Evolutionary conservation across 768 basidiomycete species (phyloP).

Genomic region (Trametes elegans): DNA sequence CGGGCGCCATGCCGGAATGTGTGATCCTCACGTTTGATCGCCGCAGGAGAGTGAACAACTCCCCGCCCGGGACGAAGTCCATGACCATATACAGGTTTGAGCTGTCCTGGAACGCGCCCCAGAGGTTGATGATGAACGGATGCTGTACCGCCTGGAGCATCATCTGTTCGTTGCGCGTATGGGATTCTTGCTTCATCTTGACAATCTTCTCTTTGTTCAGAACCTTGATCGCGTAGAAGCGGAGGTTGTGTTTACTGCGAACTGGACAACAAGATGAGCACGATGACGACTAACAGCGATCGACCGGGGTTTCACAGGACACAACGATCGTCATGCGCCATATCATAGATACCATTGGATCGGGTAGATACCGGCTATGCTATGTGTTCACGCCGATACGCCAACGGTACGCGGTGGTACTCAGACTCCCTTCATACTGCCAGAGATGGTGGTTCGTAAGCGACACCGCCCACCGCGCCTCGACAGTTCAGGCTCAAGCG

Average conservation of each 20-base stretch:
- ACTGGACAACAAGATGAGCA: slow-evolving; percentile 43
- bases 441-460: no score
- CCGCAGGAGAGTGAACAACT: slow-evolving; percentile 90
- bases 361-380: no score
- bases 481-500: no score
- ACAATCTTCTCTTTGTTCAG: slow-evolving; percentile 92
- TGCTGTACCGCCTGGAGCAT: slow-evolving; percentile 87
- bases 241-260: slow-evolving; percentile 89
- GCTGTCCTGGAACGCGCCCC: slow-evolving; percentile 92
- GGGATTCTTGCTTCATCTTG: slow-evolving; percentile 91
- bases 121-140: slow-evolving; percentile 93
- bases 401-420: no score
- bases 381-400: no score
- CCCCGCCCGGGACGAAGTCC: slow-evolving; percentile 95
- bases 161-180: slow-evolving; percentile 91
- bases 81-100: slow-evolving; percentile 97
- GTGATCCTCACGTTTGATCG: slow-evolving; percentile 71
- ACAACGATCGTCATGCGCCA: no score
- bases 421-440: no score
- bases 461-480: no score
- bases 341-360: no score
- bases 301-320: no score
- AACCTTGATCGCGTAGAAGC: slow-evolving; percentile 96
- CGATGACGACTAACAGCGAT: not conserved
- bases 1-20: not conserved